Percentiles rank a stretch among this genome's conserved stretches.
Evolutionary conservation across 352 stramenopile species (phyloP).

Genomic region (Globisporangium echinulatum): DNA sequence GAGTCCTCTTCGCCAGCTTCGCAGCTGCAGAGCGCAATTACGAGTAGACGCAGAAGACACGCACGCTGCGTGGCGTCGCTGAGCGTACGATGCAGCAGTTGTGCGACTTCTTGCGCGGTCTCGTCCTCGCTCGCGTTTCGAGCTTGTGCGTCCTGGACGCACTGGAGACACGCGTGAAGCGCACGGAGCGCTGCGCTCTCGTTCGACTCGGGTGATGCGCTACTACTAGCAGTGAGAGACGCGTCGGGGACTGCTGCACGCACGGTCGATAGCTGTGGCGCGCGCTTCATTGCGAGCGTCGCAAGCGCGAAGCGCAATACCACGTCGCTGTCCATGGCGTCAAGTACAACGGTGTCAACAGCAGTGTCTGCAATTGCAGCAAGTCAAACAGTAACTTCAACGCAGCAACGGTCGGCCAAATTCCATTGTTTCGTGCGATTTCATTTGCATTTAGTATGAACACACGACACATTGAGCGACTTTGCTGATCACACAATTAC

Average conservation of each 20-base stretch:
- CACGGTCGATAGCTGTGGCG: not conserved
- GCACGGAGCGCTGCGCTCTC: not conserved
- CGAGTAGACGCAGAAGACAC: constrained; percentile 1
- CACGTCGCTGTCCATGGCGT: not conserved
- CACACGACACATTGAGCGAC: no score
- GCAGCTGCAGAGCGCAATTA: constrained; percentile 1
- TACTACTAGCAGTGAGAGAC: not conserved
- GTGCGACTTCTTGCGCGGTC: not conserved
- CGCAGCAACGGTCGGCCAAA: not conserved
- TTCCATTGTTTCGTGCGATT: no score
- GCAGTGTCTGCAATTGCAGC: not conserved
- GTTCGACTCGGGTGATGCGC: not conserved
- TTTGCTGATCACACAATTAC: no score
- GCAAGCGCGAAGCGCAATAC: constrained; percentile 26
- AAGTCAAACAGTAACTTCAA: not conserved
- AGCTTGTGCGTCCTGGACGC: not conserved
- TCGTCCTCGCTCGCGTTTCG: constrained; percentile 1
- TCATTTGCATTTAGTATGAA: no score
- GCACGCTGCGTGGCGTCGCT: not conserved
- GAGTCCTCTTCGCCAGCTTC: constrained; percentile 7
- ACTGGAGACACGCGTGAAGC: constrained; percentile 6
- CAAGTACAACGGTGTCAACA: not conserved
- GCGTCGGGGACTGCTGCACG: not conserved
- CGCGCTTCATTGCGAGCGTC: constrained; percentile 22
- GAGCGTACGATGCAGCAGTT: constrained; percentile 1